These are phyloP conservation scores for Scheffersomyces stipitis DNA, from an alignment of 805 yeast genomes.

Conservation along the genomic window DNA sequence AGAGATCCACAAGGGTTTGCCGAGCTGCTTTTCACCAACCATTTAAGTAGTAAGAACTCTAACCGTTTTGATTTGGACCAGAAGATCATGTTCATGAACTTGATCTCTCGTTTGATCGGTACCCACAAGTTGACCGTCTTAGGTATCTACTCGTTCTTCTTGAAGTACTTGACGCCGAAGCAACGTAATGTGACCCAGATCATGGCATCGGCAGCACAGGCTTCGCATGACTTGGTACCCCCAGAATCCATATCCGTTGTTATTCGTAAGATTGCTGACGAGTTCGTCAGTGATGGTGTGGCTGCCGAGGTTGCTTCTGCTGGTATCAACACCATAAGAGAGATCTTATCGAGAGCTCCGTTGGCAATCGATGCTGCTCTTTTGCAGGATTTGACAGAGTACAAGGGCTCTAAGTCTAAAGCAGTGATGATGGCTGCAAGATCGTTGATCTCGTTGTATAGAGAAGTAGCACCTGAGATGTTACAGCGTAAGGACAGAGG, in stretches of 20 bases:
- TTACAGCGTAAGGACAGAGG: slow-evolving; percentile 88
- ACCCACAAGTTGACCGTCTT: slow-evolving; percentile 89
- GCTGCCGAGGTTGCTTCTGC: slow-evolving; percentile 98
- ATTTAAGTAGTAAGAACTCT: slow-evolving; percentile 66
- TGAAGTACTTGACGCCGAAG: slow-evolving; percentile 90
- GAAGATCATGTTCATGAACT: slow-evolving; percentile 82
- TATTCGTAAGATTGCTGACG: slow-evolving; percentile 92
- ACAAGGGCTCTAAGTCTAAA: slow-evolving; percentile 91
- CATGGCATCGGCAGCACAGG: slow-evolving; percentile 96
- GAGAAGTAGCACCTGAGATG: slow-evolving; percentile 98
- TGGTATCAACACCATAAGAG: slow-evolving; percentile 93
- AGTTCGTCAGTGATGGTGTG: slow-evolving; percentile 97
- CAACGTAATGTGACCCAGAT: slow-evolving; percentile 93
- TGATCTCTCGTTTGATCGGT: slow-evolving; percentile 87
- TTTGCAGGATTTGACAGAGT: slow-evolving; percentile 85
- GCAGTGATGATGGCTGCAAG: slow-evolving; percentile 95
- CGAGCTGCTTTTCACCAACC: slow-evolving; percentile 72
- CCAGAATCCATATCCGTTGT: slow-evolving; percentile 84
- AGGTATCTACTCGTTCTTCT: slow-evolving; percentile 84
- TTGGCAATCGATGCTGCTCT: slow-evolving; percentile 86
- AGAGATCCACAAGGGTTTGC: slow-evolving; percentile 99
- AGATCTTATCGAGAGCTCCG: slow-evolving; percentile 90
- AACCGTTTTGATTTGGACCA: slow-evolving; percentile 82
- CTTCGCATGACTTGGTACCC: slow-evolving; percentile 94
- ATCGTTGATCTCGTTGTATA: slow-evolving; percentile 76